These are phyloP conservation scores for Cynanchum wilfordii DNA, from an alignment of 257 asterid species.

Conservation along the genomic window DNA sequence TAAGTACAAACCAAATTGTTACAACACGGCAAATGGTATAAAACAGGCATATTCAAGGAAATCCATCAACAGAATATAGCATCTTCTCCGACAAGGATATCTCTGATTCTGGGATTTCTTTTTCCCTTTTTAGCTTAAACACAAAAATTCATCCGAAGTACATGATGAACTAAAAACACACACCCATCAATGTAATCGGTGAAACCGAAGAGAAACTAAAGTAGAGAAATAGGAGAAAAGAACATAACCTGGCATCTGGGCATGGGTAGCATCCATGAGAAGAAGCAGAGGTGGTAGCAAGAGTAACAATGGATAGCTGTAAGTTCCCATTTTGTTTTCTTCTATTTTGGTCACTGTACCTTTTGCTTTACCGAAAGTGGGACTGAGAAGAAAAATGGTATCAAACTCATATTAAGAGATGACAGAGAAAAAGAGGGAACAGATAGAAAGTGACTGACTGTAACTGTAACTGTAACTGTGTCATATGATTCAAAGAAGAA, in stretches of 20 bases:
- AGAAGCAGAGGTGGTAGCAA: slow-evolving; percentile 24
- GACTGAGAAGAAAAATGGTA: slow-evolving; percentile 32
- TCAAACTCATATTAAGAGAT: slow-evolving; percentile 15
- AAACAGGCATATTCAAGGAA: slow-evolving; percentile 2
- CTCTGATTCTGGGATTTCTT: neutral
- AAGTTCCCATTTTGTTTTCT: slow-evolving; percentile 44
- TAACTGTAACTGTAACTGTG: neutral
- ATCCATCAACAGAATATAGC: neutral
- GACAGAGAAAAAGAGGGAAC: slow-evolving; percentile 16
- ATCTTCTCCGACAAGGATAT: neutral
- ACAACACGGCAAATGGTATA: neutral
- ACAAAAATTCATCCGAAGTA: neutral
- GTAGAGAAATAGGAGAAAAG: slow-evolving; percentile 9
- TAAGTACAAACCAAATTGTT: neutral
- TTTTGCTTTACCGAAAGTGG: slow-evolving; percentile 14
- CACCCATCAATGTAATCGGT: neutral
- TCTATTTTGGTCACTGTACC: neutral
- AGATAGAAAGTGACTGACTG: slow-evolving; percentile 17
- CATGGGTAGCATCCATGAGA: slow-evolving; percentile 49
- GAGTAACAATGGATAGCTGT: slow-evolving; percentile 20
- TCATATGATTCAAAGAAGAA: neutral
- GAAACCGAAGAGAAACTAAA: neutral
- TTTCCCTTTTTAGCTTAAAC: neutral
- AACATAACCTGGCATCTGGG: slow-evolving; percentile 89
- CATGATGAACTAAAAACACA: neutral